These are phyloP conservation scores for Cytauxzoon felis DNA, from an alignment of 169 alveolate species.

Conservation along the genomic window DNA sequence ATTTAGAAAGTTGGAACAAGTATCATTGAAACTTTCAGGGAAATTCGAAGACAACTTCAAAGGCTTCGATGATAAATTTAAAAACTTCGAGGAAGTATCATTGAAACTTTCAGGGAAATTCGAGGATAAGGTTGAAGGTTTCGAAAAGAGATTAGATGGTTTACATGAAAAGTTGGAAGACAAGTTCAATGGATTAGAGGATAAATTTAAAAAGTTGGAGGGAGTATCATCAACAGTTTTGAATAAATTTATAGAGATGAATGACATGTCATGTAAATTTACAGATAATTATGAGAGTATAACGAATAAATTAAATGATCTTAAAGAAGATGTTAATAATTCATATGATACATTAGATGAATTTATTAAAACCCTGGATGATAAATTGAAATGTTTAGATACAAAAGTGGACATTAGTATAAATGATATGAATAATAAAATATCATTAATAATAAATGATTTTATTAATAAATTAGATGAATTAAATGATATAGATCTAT, in stretches of 20 bases:
- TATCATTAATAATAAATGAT: too few species aligned
- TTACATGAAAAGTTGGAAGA: neutral
- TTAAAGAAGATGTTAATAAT: too few species aligned
- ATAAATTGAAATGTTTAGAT: neutral
- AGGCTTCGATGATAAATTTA: neutral
- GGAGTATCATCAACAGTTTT: neutral
- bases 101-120: too few species aligned
- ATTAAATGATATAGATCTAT: too few species aligned
- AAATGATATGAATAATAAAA: too few species aligned
- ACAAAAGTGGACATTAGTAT: too few species aligned
- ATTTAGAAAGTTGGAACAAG: neutral
- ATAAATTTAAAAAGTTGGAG: neutral
- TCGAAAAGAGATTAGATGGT: too few species aligned
- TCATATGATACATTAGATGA: neutral
- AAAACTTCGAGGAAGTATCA: neutral
- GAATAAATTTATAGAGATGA: neutral
- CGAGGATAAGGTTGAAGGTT: too few species aligned
- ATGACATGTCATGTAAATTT: too few species aligned
- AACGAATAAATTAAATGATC: too few species aligned
- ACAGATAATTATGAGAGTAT: too few species aligned
- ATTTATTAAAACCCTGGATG: neutral
- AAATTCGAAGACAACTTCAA: neutral
- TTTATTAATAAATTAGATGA: too few species aligned
- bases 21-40: neutral
- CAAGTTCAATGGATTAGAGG: neutral